Conservation (phyloP, 495 filamentous ascomycete species). For the Aspergillus haitiensis region DNA sequence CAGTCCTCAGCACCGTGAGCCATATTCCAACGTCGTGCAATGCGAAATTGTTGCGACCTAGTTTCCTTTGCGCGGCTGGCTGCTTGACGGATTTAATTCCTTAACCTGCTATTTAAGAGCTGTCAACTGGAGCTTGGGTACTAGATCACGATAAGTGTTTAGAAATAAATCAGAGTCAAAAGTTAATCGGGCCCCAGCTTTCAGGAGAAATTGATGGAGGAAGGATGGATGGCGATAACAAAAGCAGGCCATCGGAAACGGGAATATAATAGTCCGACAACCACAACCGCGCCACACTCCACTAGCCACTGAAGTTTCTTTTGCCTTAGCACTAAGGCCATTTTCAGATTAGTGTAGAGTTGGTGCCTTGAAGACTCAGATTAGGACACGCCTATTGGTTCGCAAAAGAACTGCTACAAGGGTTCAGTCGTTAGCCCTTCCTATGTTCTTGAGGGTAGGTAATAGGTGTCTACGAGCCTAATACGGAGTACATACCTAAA, state of each 20-base stretch:
- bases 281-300: neutral
- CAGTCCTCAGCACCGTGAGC: slow-evolving; percentile 65
- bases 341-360: neutral
- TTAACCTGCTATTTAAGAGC: too few species aligned
- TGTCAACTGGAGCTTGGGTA: too few species aligned
- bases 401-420: neutral
- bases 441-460: neutral
- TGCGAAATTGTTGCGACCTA: too few species aligned
- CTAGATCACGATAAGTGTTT: too few species aligned
- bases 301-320: neutral
- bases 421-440: neutral
- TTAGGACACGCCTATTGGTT: neutral
- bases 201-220: too few species aligned
- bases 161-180: too few species aligned
- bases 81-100: too few species aligned
- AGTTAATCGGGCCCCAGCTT: too few species aligned
- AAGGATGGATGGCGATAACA: neutral
- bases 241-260: neutral
- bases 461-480: neutral
- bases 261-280: neutral
- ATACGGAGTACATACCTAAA: too few species aligned
- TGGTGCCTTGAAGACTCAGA: neutral
- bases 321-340: neutral
- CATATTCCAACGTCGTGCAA: slow-evolving; percentile 23
- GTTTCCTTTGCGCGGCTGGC: too few species aligned